Conservation (phyloP, 1,139 yeast species). For the Nakaseomyces delphensis region DNA sequence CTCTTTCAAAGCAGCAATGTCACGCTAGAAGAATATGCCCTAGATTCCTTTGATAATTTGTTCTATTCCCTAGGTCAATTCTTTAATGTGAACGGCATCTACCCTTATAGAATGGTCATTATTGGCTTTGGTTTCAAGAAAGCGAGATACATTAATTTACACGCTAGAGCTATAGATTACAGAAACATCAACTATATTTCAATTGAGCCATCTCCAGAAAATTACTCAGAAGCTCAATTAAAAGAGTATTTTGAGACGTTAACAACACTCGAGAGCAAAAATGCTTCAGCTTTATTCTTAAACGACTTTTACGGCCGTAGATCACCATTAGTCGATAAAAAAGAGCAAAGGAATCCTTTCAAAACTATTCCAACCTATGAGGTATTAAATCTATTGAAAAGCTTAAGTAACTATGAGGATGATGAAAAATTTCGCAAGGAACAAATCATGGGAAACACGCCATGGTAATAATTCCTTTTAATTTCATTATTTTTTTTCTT, state of each 20-base stretch:
- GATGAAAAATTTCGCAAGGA: conserved; percentile 1
- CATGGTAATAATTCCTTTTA: background rate
- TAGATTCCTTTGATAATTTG: conserved; percentile 77
- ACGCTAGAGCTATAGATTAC: conserved; percentile 35
- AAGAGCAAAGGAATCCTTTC: conserved; percentile 50
- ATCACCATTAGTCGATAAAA: conserved; percentile 22
- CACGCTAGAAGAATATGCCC: conserved; percentile 55
- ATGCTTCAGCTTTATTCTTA: conserved; percentile 50
- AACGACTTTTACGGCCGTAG: conserved; percentile 55
- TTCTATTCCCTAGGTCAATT: conserved; percentile 54
- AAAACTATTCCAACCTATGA: conserved; percentile 33
- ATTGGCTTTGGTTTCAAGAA: conserved; percentile 72
- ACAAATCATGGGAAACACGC: conserved; percentile 4
- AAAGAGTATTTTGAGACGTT: conserved; percentile 36
- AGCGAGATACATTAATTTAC: conserved; percentile 47
- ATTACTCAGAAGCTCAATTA: conserved; percentile 20
- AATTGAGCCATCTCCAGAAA: conserved; percentile 47
- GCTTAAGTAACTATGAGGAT: background rate
- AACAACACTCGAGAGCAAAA: conserved; percentile 39
- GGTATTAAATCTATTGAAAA: background rate
- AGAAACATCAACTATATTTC: conserved; percentile 42
- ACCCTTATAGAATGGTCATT: conserved; percentile 48
- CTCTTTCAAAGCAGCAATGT: conserved; percentile 16
- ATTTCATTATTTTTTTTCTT: too few species aligned
- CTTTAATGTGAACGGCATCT: conserved; percentile 38